Base-by-base conservation (phyloP, 495 filamentous ascomycete species). In the Poronia punctata region DNA sequence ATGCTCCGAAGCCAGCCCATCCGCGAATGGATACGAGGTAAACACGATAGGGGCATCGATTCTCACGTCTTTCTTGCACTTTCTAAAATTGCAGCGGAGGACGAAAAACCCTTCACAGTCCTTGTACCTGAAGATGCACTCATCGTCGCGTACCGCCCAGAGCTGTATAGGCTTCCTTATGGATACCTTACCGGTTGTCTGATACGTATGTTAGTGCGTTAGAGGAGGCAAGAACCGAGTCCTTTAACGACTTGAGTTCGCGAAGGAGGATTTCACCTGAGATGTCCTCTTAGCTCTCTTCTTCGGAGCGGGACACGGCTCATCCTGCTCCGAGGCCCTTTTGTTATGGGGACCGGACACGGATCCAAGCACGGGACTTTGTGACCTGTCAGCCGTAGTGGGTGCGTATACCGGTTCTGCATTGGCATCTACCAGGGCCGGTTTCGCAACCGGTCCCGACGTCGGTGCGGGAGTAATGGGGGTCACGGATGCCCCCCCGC, bases 81-180 rank as follows among this genome's bases (percentile, higher is more conserved):
- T 41, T 3, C 18, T 10, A 2, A 16, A 3, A n/a, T 14, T 41
- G 38, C 38, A 41, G 29, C 38, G 38, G 20, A 41, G 38, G 5
- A 41, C 12, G 21, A 32, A 41, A 16, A 41, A 18, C 11, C 29
- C 38, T 12, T 5, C 8, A 15, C 25, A 33, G 38, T 14, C 15
- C 14, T 23, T 22, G 28, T 17, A 25, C 14, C 21, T 32, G 29
- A 41, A 41, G 4, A 41, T 14, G 29, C 38, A 41, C 27, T 41
- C 38, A 2, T 15, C 18, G 14, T 12, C 14, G 12, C 25, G 11
- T 11, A 41, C 38, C 2, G 32, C 38, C 9, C 5, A 8, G 11
- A 33, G 16, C 5, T 14, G 10, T 7, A 33, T 25, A 17, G 12
- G n/a, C 14, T 6, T 41, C 29, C 27, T 41, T 3, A 34, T 32